Evolutionary conservation across 208 protist genomes (phyloP).

Genomic region (Leishmania arabica): DNA sequence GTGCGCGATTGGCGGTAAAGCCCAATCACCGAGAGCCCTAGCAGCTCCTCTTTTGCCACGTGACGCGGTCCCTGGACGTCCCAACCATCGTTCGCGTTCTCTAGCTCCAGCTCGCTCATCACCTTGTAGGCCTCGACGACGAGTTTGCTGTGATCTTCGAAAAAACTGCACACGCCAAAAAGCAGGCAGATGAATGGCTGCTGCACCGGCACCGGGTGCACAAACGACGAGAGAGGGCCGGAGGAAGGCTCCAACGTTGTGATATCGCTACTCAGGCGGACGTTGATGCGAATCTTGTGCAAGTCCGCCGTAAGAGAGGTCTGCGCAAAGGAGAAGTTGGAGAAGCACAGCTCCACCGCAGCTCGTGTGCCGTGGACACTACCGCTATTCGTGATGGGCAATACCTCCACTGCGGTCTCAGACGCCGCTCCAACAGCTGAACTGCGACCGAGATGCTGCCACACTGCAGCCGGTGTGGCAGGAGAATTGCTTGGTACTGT

Average conservation of each 20-base stretch:
- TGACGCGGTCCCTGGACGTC: slow-evolving; percentile 34
- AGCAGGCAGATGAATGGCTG: slow-evolving; percentile 67
- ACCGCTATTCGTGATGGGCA: neutral
- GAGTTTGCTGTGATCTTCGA: slow-evolving; percentile 64
- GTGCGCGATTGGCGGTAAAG: slow-evolving; percentile 72
- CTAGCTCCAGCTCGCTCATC: slow-evolving; percentile 25
- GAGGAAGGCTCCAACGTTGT: slow-evolving; percentile 65
- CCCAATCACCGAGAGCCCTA: slow-evolving; percentile 79
- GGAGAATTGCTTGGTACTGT: slow-evolving; percentile 2
- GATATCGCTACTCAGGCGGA: slow-evolving; percentile 78
- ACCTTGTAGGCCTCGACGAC: slow-evolving; percentile 84
- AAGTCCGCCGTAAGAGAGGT: slow-evolving; percentile 57
- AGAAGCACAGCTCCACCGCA: slow-evolving; percentile 66
- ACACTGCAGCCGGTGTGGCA: slow-evolving; percentile 1
- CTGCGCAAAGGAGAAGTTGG: slow-evolving; percentile 69
- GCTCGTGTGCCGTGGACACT: slow-evolving; percentile 3
- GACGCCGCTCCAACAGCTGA: neutral
- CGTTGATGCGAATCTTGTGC: slow-evolving; percentile 71
- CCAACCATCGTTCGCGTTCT: slow-evolving; percentile 20
- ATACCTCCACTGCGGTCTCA: neutral
- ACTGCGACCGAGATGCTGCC: neutral
- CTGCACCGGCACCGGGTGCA: slow-evolving; percentile 76
- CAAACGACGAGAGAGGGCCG: slow-evolving; percentile 82
- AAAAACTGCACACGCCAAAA: slow-evolving; percentile 70
- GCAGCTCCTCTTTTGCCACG: slow-evolving; percentile 68